Evolutionary conservation across 2,329 filamentous ascomycete species (phyloP), one percentile per base, ranked within the genome.

Genomic region (Colletotrichum chrysophilum): DNA sequence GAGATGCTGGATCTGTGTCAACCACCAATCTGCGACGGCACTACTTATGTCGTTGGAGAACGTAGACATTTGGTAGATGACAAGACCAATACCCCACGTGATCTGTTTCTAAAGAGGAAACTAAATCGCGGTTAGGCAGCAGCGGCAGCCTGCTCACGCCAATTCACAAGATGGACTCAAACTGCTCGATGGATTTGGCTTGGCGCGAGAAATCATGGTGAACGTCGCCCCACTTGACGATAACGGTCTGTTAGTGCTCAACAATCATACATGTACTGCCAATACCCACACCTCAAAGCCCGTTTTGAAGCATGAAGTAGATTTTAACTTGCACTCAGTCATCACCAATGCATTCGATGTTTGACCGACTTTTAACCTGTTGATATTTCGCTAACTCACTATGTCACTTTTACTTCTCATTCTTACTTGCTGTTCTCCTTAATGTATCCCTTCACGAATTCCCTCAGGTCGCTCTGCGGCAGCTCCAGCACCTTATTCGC

Each of bases 401-500:
- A 3, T 43, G 5, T 43, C 4, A 6, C 3, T 43, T 6, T 43
- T 9, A n/a, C 9, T 43, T 1, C 9, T 43, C 0, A 6, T 24
- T 18, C 13, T 18, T 18, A 61, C 18, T 69, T 48, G 66, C 66
- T 74, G 16, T 74, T 34, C 21, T 74, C 71, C 48, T 52, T 60
- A 6, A 74, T 70, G 13, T 70, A 74, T 3, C 67, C 16, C 5
- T 21, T 70, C 4, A 74, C 71, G 7, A 74, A 56, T 9, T 71
- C 60, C 24, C 71, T 26, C 60, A 71, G 12, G 9, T 74, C 60
- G 9, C 71, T 74, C 61, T 58, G 66, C 12, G 71, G 71, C n/a
- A 78, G 71, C n/a, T 65, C 76, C 5, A 78, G 64, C 12, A 77
- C 21, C 16, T 55, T 66, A 18, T 78, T 78, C 7, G 67, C 70